A percentile compares a stretch with the other conserved stretches of the same genome.
phyloP scores from a whole-genome alignment of 495 filamentous ascomycete genomes.

The Astrocystis sublimbata region DNA sequence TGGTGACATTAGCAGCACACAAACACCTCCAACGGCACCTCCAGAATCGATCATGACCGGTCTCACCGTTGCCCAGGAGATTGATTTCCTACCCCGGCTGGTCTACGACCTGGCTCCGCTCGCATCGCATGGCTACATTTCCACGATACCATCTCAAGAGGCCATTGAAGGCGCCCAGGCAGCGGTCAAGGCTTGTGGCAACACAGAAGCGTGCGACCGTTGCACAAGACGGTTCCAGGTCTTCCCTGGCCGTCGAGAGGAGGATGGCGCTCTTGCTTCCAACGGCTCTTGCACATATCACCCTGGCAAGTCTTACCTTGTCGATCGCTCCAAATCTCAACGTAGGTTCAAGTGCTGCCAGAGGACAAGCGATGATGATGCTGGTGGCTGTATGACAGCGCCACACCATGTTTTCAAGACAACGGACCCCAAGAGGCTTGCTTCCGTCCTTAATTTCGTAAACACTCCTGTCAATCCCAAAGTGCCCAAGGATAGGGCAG shows the following conservation, averaged over 20 bases:
- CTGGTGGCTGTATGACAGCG: slow-evolving; percentile 67
- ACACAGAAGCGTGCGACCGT: slow-evolving; percentile 87
- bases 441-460: slow-evolving; percentile 74
- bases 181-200: slow-evolving; percentile 64
- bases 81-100: slow-evolving; percentile 61
- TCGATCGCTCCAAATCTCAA: slow-evolving; percentile 51
- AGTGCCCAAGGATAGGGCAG: slow-evolving; percentile 45
- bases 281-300: slow-evolving; percentile 80
- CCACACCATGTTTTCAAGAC: slow-evolving; percentile 87
- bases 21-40: slow-evolving; percentile 27
- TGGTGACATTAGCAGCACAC: slow-evolving; percentile 22
- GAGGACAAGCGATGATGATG: slow-evolving; percentile 61
- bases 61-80: slow-evolving; percentile 65
- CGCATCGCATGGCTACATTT: slow-evolving; percentile 72
- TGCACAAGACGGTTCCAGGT: slow-evolving; percentile 87
- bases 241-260: slow-evolving; percentile 78
- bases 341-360: slow-evolving; percentile 74
- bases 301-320: slow-evolving; percentile 61
- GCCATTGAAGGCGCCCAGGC: slow-evolving; percentile 55
- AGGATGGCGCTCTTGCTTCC: slow-evolving; percentile 76
- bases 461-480: slow-evolving; percentile 66
- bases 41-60: slow-evolving; percentile 64
- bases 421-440: slow-evolving; percentile 71
- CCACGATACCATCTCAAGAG: slow-evolving; percentile 56
- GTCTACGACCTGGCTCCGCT: slow-evolving; percentile 61